Base-by-base conservation (phyloP, 1,284 basidiomycete species). In the Ustanciosporium gigantosporum region DNA sequence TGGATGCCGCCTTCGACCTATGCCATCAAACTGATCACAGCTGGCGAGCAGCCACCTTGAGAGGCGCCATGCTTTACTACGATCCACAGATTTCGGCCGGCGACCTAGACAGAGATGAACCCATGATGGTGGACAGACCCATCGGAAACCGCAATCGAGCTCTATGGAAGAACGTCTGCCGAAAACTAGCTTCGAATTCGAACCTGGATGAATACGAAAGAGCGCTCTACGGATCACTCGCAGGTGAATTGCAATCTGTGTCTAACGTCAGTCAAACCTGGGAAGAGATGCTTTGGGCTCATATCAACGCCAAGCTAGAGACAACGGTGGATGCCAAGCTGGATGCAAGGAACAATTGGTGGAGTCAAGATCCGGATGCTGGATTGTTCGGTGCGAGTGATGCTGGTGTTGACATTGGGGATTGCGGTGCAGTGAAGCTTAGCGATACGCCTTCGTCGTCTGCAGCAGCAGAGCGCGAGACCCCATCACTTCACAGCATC, bases 241-340 rank as follows among this genome's bases (percentile, higher is more conserved):
- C 87, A 0, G 92, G 92, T 3, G 91, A 94, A 4, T 84, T 89
- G 0, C 82, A 81, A 5, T 83, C 91, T 6, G 86, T 97, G 9
- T 72, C 84, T 3, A 83, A 86, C 0, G 87, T 89, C 4, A 93
- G 91, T 73, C 81, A 86, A 25, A 66, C 68, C 25, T 99, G 93
- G 92, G 88, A 93, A 75, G 94, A 98, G 73, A 86, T 91, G 64
- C 82, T 97, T 0, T 99, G 94, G 95, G 90, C 90, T 1, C 87
- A 91, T 65, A 82, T 94, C 48, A 88, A 87, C 68, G 83, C 91
- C 36, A 82, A 91, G 24, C 88, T 91, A 65, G 92, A 97, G 77
- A 86, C 89, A 56, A 86, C 86, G 49, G 83, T 88, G 66, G 85
- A 84, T 31, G 81, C 80, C 16, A 86, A 67, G 17, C 70, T 81